Conservation (phyloP, 352 stramenopile genomes). For the Phytophthora citrophthora region DNA sequence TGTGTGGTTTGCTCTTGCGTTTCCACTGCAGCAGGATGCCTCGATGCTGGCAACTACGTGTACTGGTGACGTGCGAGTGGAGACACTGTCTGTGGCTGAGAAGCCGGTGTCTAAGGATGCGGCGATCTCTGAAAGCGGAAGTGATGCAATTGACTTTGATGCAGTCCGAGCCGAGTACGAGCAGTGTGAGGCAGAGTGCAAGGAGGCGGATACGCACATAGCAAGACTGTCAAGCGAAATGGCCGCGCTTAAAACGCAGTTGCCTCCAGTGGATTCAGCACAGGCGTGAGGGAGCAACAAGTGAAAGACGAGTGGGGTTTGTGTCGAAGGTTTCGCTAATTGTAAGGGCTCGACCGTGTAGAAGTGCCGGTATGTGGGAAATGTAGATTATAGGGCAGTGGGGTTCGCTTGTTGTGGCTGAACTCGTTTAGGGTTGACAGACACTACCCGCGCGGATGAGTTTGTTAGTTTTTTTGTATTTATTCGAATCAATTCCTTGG, state of each 20-base stretch:
- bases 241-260: slow-evolving; percentile 33
- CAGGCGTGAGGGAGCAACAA: slow-evolving; percentile 14
- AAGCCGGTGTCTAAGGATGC: background rate
- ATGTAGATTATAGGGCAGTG: slow-evolving; percentile 29
- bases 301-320: no score
- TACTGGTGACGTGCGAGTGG: background rate
- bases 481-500: slow-evolving; percentile 25
- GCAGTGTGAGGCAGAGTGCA: slow-evolving; percentile 34
- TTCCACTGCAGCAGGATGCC: slow-evolving; percentile 28
- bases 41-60: background rate
- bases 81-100: slow-evolving; percentile 1
- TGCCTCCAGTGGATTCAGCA: slow-evolving; percentile 12
- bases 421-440: slow-evolving; percentile 13
- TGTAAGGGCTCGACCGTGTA: slow-evolving; percentile 19
- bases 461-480: slow-evolving; percentile 31
- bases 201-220: slow-evolving; percentile 37
- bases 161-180: slow-evolving; percentile 37
- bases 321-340: slow-evolving; percentile 1
- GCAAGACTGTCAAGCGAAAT: slow-evolving; percentile 35
- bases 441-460: slow-evolving; percentile 17
- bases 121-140: background rate
- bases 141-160: slow-evolving; percentile 25
- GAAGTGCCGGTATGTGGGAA: slow-evolving; percentile 1
- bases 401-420: slow-evolving; percentile 25
- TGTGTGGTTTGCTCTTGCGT: slow-evolving; percentile 29